phyloP scores from a whole-genome alignment of 768 basidiomycete genomes.

The Lactifluus volemus region DNA sequence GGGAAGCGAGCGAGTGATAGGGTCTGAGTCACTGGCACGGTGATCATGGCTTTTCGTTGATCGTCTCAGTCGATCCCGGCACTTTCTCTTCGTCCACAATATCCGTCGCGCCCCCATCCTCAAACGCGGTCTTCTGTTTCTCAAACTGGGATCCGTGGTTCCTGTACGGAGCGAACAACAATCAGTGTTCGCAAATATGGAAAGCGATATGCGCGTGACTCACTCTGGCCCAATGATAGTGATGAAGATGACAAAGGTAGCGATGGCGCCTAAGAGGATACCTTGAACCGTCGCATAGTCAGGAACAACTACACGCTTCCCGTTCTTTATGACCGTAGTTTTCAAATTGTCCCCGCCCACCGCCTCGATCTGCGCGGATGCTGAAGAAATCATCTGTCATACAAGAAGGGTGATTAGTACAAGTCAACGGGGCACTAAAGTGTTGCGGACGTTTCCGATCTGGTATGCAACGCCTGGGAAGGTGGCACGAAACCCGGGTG shows the following conservation, averaged over 20 bases:
- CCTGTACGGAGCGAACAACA: conserved; percentile 4
- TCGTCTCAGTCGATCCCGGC: background rate
- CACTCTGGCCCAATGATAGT: conserved; percentile 74
- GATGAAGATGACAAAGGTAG: conserved; percentile 67
- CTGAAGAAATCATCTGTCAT: conserved; percentile 35
- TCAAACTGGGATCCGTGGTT: conserved; percentile 60
- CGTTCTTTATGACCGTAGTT: conserved; percentile 26
- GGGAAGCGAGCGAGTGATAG: background rate
- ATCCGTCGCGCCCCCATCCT: conserved; percentile 53
- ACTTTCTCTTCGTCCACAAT: conserved; percentile 24
- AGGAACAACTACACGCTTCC: conserved; percentile 27
- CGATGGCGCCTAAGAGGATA: conserved; percentile 78
- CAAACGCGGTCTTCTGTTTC: conserved; percentile 68
- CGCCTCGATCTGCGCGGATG: conserved; percentile 42
- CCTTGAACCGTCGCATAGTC: conserved; percentile 62
- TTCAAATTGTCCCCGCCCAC: conserved; percentile 35
- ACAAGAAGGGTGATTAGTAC: background rate
- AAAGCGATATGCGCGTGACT: conserved; percentile 25
- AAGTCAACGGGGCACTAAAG: background rate
- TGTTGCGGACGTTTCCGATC: conserved; percentile 28
- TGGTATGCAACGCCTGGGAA: conserved; percentile 40
- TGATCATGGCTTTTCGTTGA: background rate
- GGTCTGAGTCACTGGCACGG: too few relatives aligned
- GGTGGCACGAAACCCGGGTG: conserved; percentile 40
- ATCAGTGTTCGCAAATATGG: background rate